Conservation (phyloP, 768 basidiomycete genomes). For the Leucosporidium scottii region DNA sequence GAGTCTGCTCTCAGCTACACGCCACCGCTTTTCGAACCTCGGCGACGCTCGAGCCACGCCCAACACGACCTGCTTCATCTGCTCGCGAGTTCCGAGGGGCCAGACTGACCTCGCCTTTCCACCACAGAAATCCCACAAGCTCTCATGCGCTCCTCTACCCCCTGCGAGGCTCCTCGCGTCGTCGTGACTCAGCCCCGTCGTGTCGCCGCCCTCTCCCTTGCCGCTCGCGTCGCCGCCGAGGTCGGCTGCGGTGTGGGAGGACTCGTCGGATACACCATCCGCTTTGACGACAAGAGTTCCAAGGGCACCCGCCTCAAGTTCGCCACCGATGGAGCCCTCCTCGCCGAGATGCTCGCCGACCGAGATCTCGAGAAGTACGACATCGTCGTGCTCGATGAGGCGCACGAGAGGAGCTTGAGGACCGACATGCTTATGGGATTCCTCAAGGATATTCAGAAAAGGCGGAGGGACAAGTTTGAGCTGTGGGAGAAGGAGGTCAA, state of each 20-base stretch:
- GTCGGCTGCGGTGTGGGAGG: constrained; percentile 64
- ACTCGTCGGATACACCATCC: constrained; percentile 86
- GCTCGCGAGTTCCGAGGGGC: not conserved
- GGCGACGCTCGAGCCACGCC: too few relatives aligned
- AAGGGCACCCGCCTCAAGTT: constrained; percentile 80
- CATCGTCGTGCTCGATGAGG: constrained; percentile 88
- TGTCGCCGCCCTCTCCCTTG: constrained; percentile 93
- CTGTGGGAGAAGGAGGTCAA: constrained; percentile 39
- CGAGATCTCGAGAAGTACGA: constrained; percentile 70
- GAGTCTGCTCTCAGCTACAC: constrained; percentile 42
- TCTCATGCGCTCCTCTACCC: constrained; percentile 70
- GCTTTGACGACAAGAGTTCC: constrained; percentile 77
- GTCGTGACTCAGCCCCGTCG: constrained; percentile 90
- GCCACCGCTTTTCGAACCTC: not conserved
- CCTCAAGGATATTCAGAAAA: constrained; percentile 69
- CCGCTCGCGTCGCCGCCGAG: constrained; percentile 79
- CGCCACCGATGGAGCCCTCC: constrained; percentile 95
- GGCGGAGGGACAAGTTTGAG: constrained; percentile 51
- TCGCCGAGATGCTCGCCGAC: constrained; percentile 80
- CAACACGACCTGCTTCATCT: too few relatives aligned
- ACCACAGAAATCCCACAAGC: constrained; percentile 91
- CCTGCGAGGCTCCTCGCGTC: constrained; percentile 45
- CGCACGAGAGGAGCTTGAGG: constrained; percentile 88
- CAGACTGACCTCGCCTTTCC: not conserved
- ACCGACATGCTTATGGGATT: constrained; percentile 90